phyloP scores from a whole-genome alignment of 169 alveolate genomes.

The Plasmodium fragile region DNA sequence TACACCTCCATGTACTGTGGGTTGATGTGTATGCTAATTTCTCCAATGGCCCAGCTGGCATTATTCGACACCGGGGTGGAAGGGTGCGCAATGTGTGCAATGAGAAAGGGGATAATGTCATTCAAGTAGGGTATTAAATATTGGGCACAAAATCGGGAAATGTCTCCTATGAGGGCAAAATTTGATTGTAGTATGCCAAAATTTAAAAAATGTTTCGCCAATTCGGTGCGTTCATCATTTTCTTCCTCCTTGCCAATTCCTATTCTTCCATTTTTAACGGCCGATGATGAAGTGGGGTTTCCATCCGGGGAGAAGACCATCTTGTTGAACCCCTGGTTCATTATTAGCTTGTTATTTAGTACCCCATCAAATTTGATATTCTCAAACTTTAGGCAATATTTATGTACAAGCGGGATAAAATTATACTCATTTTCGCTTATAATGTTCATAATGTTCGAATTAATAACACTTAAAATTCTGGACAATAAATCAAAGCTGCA shows the following conservation, averaged over 20 bases:
- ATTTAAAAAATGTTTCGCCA: constrained; percentile 58
- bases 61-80: constrained; percentile 87
- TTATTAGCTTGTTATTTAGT: constrained; percentile 14
- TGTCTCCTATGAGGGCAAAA: constrained; percentile 78
- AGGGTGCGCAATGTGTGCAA: constrained; percentile 78
- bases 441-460: constrained; percentile 54
- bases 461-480: constrained; percentile 73
- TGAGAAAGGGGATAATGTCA: constrained; percentile 72
- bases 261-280: neutral
- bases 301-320: neutral
- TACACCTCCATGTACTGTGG: constrained; percentile 81
- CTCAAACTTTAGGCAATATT: constrained; percentile 52
- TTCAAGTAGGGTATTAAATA: constrained; percentile 63
- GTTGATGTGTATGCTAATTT: constrained; percentile 80
- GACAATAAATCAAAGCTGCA: constrained; percentile 74
- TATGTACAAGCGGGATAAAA: constrained; percentile 74
- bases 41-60: constrained; percentile 93
- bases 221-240: constrained; percentile 37
- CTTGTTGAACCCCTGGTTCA: neutral
- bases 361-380: constrained; percentile 43
- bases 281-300: neutral
- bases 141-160: constrained; percentile 73
- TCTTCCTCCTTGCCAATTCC: neutral
- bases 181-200: constrained; percentile 74
- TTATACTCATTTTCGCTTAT: constrained; percentile 57